A percentile compares a stretch with the other conserved stretches of the same genome.
Conservation (phyloP, 2,329 filamentous ascomycete species). For the Purpureocillium lavendulum region DNA sequence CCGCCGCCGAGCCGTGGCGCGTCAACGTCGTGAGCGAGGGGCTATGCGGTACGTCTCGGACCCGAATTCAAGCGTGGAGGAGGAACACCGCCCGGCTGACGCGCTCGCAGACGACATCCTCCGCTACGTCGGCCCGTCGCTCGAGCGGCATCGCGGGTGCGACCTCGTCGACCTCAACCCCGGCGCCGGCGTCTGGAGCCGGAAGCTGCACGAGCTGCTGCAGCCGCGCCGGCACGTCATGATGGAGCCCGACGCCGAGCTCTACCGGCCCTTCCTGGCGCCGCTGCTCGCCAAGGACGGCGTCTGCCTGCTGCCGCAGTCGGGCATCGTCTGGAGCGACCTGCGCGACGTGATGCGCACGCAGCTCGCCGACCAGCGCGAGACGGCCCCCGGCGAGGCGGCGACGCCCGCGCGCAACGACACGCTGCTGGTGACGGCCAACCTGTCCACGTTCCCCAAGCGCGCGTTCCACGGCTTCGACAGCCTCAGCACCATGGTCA, state of each 20-base stretch:
- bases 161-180: constrained; percentile 86
- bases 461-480: constrained; percentile 42
- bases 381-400: constrained; percentile 23
- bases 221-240: constrained; percentile 76
- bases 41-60: constrained; percentile 35
- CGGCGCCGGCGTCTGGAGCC: constrained; percentile 70
- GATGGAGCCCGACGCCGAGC: constrained; percentile 58
- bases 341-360: constrained; percentile 43
- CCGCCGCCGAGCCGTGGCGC: constrained; percentile 23
- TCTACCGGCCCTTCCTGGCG: constrained; percentile 54
- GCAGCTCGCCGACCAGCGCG: constrained; percentile 46
- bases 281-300: constrained; percentile 43
- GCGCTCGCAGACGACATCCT: constrained; percentile 54
- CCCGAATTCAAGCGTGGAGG: neutral
- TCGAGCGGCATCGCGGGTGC: constrained; percentile 65
- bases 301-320: constrained; percentile 42
- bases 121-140: constrained; percentile 57
- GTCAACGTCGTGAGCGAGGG: constrained; percentile 44
- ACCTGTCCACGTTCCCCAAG: constrained; percentile 49
- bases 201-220: constrained; percentile 64
- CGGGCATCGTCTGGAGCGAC: constrained; percentile 52
- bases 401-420: constrained; percentile 50
- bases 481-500: constrained; percentile 47
- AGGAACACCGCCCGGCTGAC: neutral
- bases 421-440: constrained; percentile 64